A percentile compares a stretch with the other conserved stretches of the same genome.
Evolutionary conservation across 371 early-diverging fungal species (phyloP).

Genomic region (Actinomortierella ambigua): DNA sequence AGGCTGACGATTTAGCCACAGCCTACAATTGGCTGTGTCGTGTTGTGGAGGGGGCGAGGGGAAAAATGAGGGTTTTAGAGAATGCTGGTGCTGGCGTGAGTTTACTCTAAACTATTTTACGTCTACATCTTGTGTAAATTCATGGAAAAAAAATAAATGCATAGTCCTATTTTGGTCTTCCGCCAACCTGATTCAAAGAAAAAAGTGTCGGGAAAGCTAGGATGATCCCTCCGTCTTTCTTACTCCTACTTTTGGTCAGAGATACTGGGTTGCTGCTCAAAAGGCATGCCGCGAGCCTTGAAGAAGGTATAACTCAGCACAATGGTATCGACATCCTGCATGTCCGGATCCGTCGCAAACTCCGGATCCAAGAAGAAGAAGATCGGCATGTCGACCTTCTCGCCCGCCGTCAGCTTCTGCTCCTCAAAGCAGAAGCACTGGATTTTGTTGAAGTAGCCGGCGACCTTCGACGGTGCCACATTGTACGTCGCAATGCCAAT

Average conservation of each 20-base stretch:
- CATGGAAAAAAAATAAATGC: too few species aligned
- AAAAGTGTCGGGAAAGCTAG: too few species aligned
- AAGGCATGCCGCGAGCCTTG: constrained; percentile 63
- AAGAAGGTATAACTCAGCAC: constrained; percentile 94
- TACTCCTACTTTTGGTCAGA: constrained; percentile 10
- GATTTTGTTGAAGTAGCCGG: constrained; percentile 96
- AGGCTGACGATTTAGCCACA: too few species aligned
- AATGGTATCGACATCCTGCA: constrained; percentile 94
- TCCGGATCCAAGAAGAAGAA: constrained; percentile 99
- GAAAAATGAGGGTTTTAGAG: too few species aligned
- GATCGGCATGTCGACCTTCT: constrained; percentile 99
- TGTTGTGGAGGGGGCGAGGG: too few species aligned
- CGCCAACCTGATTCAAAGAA: too few species aligned
- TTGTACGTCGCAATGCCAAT: constrained; percentile 98
- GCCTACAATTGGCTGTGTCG: too few species aligned
- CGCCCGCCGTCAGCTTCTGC: constrained; percentile 88
- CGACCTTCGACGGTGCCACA: constrained; percentile 93
- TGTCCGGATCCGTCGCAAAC: constrained; percentile 92
- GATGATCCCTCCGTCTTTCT: too few species aligned
- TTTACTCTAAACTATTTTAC: too few species aligned
- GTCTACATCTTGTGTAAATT: too few species aligned
- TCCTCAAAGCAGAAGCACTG: constrained; percentile 99
- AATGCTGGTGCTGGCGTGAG: too few species aligned
- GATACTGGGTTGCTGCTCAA: constrained; percentile 41
- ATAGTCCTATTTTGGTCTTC: too few species aligned